Base-by-base conservation (phyloP, 495 filamentous ascomycete genomes). In the Cladorrhinum samala region DNA sequence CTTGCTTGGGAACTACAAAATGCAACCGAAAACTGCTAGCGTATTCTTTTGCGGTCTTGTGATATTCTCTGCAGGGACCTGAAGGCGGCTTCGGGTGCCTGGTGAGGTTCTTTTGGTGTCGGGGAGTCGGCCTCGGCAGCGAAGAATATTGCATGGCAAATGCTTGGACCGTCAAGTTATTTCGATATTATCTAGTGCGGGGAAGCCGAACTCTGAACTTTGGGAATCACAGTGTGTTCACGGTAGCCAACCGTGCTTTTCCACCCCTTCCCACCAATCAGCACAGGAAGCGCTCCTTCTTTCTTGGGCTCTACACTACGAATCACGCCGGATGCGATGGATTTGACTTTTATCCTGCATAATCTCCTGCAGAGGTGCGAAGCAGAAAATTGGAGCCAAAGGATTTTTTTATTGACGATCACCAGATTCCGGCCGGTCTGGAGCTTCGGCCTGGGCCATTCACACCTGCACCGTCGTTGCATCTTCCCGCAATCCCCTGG, bases 61-160 rank as follows among this genome's bases (percentile, higher is more conserved):
- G 8, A 17, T 41, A n/a, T 7, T 17, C 20, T 17, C 39, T 41
- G 39, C 39, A 41, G 39, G 39, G 39, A 41, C n/a, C n/a, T n/a
- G n/a, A n/a, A n/a, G n/a, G n/a, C n/a, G n/a, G n/a, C n/a, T n/a
- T n/a, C n/a, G n/a, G n/a, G n/a, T n/a, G n/a, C n/a, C n/a, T n/a
- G n/a, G n/a, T n/a, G n/a, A n/a, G n/a, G n/a, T n/a, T n/a, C n/a
- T n/a, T 18, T n/a, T 5, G n/a, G 8, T 14, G 23, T 47, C 24
- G 45, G 45, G 45, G 45, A 47, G 20, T 23, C 45, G 45, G 24
- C 45, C 7, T 24, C 21, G 45, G 45, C 45, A 47, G 24, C 45
- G 16, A 33, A 9, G 23, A 23, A 33, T 14, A 17, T 14, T 16
- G 17, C 16, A 11, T 33, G 13, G 17, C 7, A 14, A 14, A n/a